A percentile compares a stretch with the other conserved stretches of the same genome.
These are phyloP conservation scores for Bombardia bombarda DNA, from an alignment of 495 filamentous ascomycete species.

Conservation along the genomic window DNA sequence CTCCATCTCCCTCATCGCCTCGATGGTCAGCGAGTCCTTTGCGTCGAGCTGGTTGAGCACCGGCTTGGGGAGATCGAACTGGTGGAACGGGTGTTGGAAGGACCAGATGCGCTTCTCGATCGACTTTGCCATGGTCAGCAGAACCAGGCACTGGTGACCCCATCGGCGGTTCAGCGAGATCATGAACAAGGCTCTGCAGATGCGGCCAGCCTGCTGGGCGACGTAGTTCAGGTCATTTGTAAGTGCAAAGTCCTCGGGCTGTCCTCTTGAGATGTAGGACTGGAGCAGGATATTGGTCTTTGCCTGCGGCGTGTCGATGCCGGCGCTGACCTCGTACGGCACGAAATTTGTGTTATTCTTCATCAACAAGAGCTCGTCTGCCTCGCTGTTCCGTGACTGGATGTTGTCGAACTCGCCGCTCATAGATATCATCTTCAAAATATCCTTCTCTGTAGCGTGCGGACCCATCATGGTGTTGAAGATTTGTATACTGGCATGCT, in stretches of 20 bases:
- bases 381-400: slow-evolving; percentile 79
- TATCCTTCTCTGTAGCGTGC: slow-evolving; percentile 74
- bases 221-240: slow-evolving; percentile 90
- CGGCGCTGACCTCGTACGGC: slow-evolving; percentile 65
- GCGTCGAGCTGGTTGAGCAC: slow-evolving; percentile 77
- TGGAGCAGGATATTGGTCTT: slow-evolving; percentile 97
- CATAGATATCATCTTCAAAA: slow-evolving; percentile 89
- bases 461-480: slow-evolving; percentile 91
- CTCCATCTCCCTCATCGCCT: slow-evolving; percentile 85
- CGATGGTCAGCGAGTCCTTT: slow-evolving; percentile 65
- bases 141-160: slow-evolving; percentile 87
- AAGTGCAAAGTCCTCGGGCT: slow-evolving; percentile 86
- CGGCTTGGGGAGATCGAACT: slow-evolving; percentile 84
- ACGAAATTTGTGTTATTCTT: slow-evolving; percentile 55
- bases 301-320: slow-evolving; percentile 67
- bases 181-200: slow-evolving; percentile 93
- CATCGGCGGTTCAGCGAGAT: slow-evolving; percentile 89
- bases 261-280: slow-evolving; percentile 83
- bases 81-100: slow-evolving; percentile 87
- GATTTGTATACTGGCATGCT: slow-evolving; percentile 85
- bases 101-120: slow-evolving; percentile 95
- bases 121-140: slow-evolving; percentile 85
- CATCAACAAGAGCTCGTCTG: slow-evolving; percentile 57
- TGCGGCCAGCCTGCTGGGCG: slow-evolving; percentile 88
- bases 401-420: slow-evolving; percentile 98